Evolutionary conservation across 768 basidiomycete genomes (phyloP).

Genomic region (Xerocomellus dryophilus): DNA sequence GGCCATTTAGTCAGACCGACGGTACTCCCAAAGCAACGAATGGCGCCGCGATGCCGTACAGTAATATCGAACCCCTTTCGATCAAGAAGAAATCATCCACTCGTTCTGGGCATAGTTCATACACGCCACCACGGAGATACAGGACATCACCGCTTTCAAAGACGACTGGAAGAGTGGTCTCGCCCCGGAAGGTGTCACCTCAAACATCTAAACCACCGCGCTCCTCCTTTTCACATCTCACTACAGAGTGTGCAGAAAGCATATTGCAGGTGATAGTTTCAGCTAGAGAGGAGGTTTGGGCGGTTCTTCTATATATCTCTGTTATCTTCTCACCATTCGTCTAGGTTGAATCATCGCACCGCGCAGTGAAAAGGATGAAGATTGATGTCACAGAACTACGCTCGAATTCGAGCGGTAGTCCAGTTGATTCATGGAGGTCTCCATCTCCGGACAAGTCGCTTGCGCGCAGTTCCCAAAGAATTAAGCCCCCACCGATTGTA

Average conservation of each 20-base stretch:
- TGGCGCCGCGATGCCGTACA: constrained; percentile 35
- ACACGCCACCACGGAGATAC: constrained; percentile 36
- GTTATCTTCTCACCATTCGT: background rate
- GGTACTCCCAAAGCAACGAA: constrained; percentile 47
- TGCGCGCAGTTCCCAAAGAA: constrained; percentile 45
- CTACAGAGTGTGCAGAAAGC: constrained; percentile 41
- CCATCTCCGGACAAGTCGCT: constrained; percentile 56
- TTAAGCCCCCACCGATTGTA: constrained; percentile 42
- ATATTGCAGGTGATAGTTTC: constrained; percentile 49
- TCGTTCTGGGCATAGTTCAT: constrained; percentile 40
- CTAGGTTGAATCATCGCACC: constrained; percentile 70
- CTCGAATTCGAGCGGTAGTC: constrained; percentile 15
- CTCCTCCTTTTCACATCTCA: constrained; percentile 22
- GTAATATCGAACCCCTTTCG: constrained; percentile 68
- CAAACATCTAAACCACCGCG: constrained; percentile 41
- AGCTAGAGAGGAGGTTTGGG: constrained; percentile 62
- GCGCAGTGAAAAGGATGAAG: constrained; percentile 72
- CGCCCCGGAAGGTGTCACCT: constrained; percentile 56
- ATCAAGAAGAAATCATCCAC: constrained; percentile 83
- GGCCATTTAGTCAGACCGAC: constrained; percentile 50
- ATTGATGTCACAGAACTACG: constrained; percentile 55
- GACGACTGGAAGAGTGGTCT: constrained; percentile 40
- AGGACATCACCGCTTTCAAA: constrained; percentile 56
- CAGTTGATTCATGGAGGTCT: constrained; percentile 42
- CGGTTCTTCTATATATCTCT: background rate